Base-by-base conservation (phyloP, 2,329 filamentous ascomycete genomes). In the Microcyclospora tardicrescens region DNA sequence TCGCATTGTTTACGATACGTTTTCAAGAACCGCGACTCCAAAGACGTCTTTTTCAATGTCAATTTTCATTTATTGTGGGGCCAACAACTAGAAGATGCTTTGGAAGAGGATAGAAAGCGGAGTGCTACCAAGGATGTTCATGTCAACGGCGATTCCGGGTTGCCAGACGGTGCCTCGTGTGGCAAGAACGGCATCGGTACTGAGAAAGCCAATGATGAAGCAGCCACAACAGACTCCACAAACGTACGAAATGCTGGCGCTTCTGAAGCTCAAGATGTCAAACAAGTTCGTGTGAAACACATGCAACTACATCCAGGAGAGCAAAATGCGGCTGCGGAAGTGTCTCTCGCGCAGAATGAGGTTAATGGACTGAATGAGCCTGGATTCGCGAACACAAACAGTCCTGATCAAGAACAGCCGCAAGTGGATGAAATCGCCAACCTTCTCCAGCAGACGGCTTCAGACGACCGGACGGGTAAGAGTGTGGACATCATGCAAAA, bases 41-140 rank as follows among this genome's bases (percentile, higher is more conserved):
- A 56, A 8, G 61, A 67, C 28, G 57, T 65, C 15, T 58, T 59
- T 24, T 59, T 68, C 34, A 63, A 64, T 15, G 61, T 68, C 10
- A 61, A 66, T 13, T 66, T 68, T 41, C 62, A 56, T n/a, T 37
- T 69, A 16, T 46, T 69, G 2, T 68, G 62, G 48, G 65, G 65
- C 2, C 49, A 63, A 34, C 55, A 65, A 40, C 45, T 68, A 28
- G 48, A 60, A 35, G 47, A 58, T 15, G 60, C 57, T 1, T 37
- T 64, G 39, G 36, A 42, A 29, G 48, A 52, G 27, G 51, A 55
- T 31, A 45, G 49, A 33, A 43, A 45, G 34, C 35, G 30, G 19
- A 8, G 19, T 8, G 19, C 16, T 14, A 36, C 32, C 11, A 16
- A 24, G 6, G 27, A 11, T 24, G 16, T 13, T 8, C 33, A 8